Evolutionary conservation across 805 yeast species (phyloP).

Genomic region (Candida wancherniae): DNA sequence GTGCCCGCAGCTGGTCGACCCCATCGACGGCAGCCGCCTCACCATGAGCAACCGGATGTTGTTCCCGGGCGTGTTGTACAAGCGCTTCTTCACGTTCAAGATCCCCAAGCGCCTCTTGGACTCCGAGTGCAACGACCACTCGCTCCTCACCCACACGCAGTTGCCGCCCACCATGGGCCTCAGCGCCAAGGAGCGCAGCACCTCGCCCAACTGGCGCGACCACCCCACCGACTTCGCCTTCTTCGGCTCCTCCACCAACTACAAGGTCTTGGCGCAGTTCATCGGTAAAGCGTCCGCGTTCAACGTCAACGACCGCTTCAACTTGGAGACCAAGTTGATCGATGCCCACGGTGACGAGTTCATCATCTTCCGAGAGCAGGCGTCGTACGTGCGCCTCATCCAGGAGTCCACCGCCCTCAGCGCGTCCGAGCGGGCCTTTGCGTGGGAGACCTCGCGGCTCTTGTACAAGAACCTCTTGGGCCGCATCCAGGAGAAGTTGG

Average conservation of each 20-base stretch:
- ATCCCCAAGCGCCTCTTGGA: slow-evolving; percentile 35
- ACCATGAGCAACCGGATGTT: slow-evolving; percentile 17
- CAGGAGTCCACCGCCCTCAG: slow-evolving; percentile 16
- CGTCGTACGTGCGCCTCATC: slow-evolving; percentile 24
- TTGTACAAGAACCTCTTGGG: slow-evolving; percentile 20
- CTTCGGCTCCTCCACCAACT: slow-evolving; percentile 30
- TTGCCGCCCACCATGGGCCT: slow-evolving; percentile 36
- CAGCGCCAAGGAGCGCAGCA: slow-evolving; percentile 14
- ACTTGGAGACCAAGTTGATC: slow-evolving; percentile 32
- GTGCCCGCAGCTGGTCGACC: slow-evolving; percentile 21
- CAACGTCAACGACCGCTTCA: slow-evolving; percentile 22
- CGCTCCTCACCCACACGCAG: slow-evolving; percentile 26
- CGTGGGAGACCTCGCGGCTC: slow-evolving; percentile 11
- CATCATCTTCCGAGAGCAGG: slow-evolving; percentile 31
- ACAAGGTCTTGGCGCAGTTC: slow-evolving; percentile 37
- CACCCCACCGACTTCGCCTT: slow-evolving; percentile 26
- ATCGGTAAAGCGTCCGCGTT: slow-evolving; percentile 38
- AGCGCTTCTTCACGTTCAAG: slow-evolving; percentile 39
- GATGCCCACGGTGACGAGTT: slow-evolving; percentile 35
- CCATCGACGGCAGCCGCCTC: slow-evolving; percentile 22
- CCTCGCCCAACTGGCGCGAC: neutral
- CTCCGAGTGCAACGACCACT: slow-evolving; percentile 32
- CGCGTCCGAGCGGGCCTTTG: slow-evolving; percentile 13
- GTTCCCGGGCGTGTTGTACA: slow-evolving; percentile 23
- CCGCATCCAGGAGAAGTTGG: slow-evolving; percentile 26